Base-by-base conservation (phyloP, 108 stramenopile genomes). In the Cyclotella kingstonii region DNA sequence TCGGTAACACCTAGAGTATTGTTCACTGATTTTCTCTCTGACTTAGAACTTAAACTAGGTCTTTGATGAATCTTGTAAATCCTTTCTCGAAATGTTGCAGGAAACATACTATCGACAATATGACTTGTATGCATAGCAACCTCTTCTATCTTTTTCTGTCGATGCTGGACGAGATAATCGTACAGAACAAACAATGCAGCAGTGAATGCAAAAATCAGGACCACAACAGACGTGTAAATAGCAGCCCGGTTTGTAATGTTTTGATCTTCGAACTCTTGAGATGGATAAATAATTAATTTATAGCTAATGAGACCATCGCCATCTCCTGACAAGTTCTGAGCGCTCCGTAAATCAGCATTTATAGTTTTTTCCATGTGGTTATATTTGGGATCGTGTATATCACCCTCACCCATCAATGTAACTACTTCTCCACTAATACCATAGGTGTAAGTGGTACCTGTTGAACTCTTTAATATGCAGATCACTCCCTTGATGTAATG, bases 91-190 rank as follows among this genome's bases (percentile, higher is more conserved):
- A 84, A 63, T 1, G 68, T 41, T 5, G 72, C 54, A 3, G 82
- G 84, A 58, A 84, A 84, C 59, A 87, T 53, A 19, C 61, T 53
- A 40, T 75, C 63, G n/a, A 87, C 84, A 49, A 87, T 76, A 8
- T 62, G 60, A n/a, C 66, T 54, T 0, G 70, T 58, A 34, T 68
- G 51, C 2, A 33, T 55, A 0, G 83, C 81, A 7, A 56, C 36
- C 0, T 46, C 15, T 23, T 30, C 66, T 7, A 58, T 66, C 30
- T 61, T 44, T 48, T 67, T 42, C 51, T 81, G 80, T 26, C 82
- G 78, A 25, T 79, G 50, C 56, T 80, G 71, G 3, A 84, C 81
- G 9, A 81, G 56, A 8, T 39, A 73, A 72, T 86, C 85, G 56
- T 84, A 86, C 2, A 76, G 33, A 5, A 83, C 27, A 58, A 86